Conservation (phyloP, 2,329 filamentous ascomycete genomes). For the Pseudogymnoascus destructans region DNA sequence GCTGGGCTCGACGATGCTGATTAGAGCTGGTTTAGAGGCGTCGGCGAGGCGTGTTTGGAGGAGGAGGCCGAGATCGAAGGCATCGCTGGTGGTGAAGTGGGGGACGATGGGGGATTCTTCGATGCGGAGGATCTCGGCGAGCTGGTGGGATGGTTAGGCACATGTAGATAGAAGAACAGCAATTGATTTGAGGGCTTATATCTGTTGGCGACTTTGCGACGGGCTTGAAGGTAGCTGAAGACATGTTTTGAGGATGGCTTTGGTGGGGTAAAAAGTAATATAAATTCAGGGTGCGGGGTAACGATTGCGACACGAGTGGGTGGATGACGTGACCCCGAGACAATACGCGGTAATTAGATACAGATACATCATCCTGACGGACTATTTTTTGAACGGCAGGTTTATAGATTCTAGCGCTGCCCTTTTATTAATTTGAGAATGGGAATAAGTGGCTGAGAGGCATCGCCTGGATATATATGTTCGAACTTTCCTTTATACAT, state of each 20-base stretch:
- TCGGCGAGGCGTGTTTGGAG: constrained; percentile 49
- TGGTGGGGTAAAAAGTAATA: neutral
- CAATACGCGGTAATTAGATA: neutral
- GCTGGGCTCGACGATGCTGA: constrained; percentile 44
- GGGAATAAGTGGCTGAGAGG: neutral
- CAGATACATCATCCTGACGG: constrained; percentile 6
- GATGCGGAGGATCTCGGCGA: constrained; percentile 23
- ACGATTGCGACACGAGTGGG: constrained; percentile 1
- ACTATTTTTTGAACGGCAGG: neutral
- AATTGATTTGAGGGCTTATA: neutral
- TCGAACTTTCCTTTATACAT: neutral
- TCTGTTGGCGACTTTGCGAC: constrained; percentile 4
- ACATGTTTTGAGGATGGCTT: neutral
- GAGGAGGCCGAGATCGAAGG: constrained; percentile 51
- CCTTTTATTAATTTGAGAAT: neutral
- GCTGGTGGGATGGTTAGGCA: constrained; percentile 15
- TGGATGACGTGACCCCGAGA: neutral
- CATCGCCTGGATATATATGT: neutral
- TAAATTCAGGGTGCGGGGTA: neutral
- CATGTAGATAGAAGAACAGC: neutral
- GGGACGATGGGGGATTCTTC: constrained; percentile 24
- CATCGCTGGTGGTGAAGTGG: constrained; percentile 48
- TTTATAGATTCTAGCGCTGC: neutral
- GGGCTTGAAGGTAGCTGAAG: neutral
- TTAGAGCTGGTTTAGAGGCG: constrained; percentile 41